phyloP scores from a whole-genome alignment of 805 yeast genomes.

The Hanseniaspora meyeri region DNA sequence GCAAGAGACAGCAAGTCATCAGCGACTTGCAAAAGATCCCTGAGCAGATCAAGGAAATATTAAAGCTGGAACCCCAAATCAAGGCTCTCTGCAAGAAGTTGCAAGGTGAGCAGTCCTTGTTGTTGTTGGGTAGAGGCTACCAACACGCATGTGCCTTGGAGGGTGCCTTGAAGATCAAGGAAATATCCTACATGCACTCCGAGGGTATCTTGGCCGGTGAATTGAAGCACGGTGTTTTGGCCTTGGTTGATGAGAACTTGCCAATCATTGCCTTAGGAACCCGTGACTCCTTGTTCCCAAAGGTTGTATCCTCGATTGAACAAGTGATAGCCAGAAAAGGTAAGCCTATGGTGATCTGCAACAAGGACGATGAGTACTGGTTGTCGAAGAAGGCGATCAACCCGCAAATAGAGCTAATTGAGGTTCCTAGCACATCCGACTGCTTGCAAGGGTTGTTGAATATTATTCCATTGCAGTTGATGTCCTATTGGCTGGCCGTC shows the following conservation, averaged over 20 bases:
- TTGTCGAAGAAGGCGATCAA: constrained; percentile 29
- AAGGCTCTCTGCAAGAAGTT: constrained; percentile 62
- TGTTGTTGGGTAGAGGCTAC: constrained; percentile 92
- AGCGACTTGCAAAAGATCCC: constrained; percentile 77
- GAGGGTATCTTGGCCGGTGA: constrained; percentile 99
- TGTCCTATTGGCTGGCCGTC: constrained; percentile 94
- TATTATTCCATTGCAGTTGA: constrained; percentile 86
- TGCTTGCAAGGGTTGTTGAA: constrained; percentile 94
- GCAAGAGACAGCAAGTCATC: constrained; percentile 75
- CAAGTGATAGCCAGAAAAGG: constrained; percentile 97
- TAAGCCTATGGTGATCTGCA: constrained; percentile 85
- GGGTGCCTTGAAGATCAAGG: constrained; percentile 96
- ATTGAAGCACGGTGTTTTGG: constrained; percentile 94
- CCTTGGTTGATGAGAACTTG: constrained; percentile 82
- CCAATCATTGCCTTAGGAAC: constrained; percentile 96
- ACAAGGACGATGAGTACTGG: constrained; percentile 61
- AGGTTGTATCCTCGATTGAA: constrained; percentile 87
- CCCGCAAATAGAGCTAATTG: constrained; percentile 56
- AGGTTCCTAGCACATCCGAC: constrained; percentile 91
- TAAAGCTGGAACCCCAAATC: constrained; percentile 60
- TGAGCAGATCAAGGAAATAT: constrained; percentile 66
- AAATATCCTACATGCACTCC: constrained; percentile 95
- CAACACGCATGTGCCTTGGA: constrained; percentile 95
- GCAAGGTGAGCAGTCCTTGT: constrained; percentile 71
- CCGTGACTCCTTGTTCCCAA: constrained; percentile 89